phyloP scores from a whole-genome alignment of 192 early-diverging fungal species.

The Entomortierella parvispora region DNA sequence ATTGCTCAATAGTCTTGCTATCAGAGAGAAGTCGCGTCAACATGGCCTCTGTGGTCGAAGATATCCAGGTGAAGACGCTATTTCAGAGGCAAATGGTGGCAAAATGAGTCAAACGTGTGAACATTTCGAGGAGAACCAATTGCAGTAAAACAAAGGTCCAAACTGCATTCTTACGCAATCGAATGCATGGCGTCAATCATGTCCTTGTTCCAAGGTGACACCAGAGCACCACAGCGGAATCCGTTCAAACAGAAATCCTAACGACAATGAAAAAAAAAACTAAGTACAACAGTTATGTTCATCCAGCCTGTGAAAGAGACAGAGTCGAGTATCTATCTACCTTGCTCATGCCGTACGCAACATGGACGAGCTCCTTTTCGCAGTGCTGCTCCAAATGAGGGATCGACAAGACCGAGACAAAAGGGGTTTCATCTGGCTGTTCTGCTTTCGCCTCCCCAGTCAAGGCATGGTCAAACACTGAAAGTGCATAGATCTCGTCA shows the following conservation, averaged over 20 bases:
- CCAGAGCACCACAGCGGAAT: conserved; percentile 70
- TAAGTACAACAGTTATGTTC: background rate
- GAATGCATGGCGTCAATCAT: conserved; percentile 49
- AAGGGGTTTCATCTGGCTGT: conserved; percentile 54
- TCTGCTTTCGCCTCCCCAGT: conserved; percentile 25
- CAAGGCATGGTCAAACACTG: conserved; percentile 60
- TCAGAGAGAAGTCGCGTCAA: conserved; percentile 66
- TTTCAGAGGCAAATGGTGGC: background rate
- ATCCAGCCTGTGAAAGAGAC: background rate
- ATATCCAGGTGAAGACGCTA: conserved; percentile 71
- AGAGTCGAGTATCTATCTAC: conserved; percentile 51
- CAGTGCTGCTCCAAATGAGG: conserved; percentile 65
- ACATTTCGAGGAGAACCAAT: too few species aligned
- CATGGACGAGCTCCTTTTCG: conserved; percentile 70
- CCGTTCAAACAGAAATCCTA: conserved; percentile 78
- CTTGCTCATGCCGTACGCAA: conserved; percentile 86
- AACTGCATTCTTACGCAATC: conserved; percentile 57
- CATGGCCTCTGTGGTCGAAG: conserved; percentile 68
- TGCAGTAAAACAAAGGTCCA: conserved; percentile 3
- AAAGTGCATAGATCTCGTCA: conserved; percentile 88
- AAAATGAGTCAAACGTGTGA: background rate
- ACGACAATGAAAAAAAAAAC: background rate
- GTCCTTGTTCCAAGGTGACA: conserved; percentile 70
- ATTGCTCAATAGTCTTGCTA: conserved; percentile 63
- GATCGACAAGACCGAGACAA: conserved; percentile 71